Base-by-base conservation (phyloP, 2,329 filamentous ascomycete genomes). In the Penicillium paneum region DNA sequence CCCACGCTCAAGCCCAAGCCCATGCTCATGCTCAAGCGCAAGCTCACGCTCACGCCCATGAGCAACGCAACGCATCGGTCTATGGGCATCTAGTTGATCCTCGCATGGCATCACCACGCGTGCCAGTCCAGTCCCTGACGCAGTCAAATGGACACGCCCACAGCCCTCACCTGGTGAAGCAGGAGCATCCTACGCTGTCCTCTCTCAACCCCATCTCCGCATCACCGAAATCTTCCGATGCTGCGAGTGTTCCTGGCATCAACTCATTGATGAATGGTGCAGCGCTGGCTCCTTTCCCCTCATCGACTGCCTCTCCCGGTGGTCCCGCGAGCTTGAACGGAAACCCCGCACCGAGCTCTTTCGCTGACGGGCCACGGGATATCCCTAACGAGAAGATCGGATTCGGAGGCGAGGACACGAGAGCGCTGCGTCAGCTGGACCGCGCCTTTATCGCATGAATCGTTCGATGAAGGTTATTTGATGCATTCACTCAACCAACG, bases 401-500 rank as follows among this genome's bases (percentile, higher is more conserved):
- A 5, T 83, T 82, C 45, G 77, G 80, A 17, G 71, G 73, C 34
- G 86, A 89, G 68, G 87, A 90, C 61, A 81, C 80, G 57, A 78
- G 85, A 60, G 86, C 85, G 1, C 70, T 90, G 42, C 79, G 84
- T 59, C 84, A 88, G 67, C 74, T 90, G 46, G 84, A 90, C 70
- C 72, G 76, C 21, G 79, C 78, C 1, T 81, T 81, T 49, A 74
- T 66, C 8, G 71, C 71, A 35, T 75, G 57, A 68, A 12, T 19
- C 31, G 13, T 11, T 21, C 3, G 31, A 32, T 32, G 8, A 44
- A 32, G 39, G 21, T 40, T 28, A 11, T 41, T 6, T 26, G 39
- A 41, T 41, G 39, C 12, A 24, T 41, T 11, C 15, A 28, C 15
- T 28, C 15, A 17, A 26, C 15, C 24, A n/a, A 17, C 35, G 28